These are phyloP conservation scores for Stentor coeruleus DNA, from an alignment of 73 alveolate genomes.

Conservation along the genomic window DNA sequence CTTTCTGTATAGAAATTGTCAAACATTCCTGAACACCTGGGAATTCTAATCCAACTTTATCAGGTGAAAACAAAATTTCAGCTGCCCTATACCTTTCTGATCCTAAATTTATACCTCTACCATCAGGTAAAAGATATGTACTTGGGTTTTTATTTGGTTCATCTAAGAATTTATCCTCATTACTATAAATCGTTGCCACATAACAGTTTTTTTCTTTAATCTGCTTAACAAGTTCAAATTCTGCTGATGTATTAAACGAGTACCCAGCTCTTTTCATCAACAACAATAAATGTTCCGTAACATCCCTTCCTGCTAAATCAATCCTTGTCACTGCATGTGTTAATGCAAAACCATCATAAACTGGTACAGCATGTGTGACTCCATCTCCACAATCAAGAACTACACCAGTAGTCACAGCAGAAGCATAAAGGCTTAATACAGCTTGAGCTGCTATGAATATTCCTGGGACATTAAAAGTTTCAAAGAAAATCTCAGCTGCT, in stretches of 20 bases:
- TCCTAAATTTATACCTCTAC: constrained; percentile 59
- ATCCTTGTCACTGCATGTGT: constrained; percentile 76
- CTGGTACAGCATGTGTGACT: constrained; percentile 93
- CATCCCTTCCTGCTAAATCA: constrained; percentile 81
- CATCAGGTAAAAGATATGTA: constrained; percentile 76
- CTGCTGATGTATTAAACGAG: too few relatives aligned
- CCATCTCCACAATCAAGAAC: constrained; percentile 98
- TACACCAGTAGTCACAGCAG: constrained; percentile 92
- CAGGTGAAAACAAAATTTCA: constrained; percentile 91
- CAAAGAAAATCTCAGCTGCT: constrained; percentile 76
- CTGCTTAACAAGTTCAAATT: too few relatives aligned
- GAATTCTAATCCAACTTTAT: constrained; percentile 63
- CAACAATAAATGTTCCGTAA: constrained; percentile 76
- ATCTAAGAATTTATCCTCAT: constrained; percentile 55
- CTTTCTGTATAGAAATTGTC: constrained; percentile 51
- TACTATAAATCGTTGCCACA: constrained; percentile 32
- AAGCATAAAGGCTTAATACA: constrained; percentile 90
- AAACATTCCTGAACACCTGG: constrained; percentile 66
- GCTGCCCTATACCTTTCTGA: constrained; percentile 80
- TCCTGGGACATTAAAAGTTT: constrained; percentile 87
- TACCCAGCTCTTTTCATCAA: too few relatives aligned
- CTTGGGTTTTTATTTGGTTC: constrained; percentile 33
- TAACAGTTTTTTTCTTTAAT: constrained; percentile 76
- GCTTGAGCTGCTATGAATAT: constrained; percentile 91
- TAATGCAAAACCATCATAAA: constrained; percentile 87